phyloP scores from a whole-genome alignment of 129 eudicot genomes.

The Helichrysum umbraculigerum region DNA sequence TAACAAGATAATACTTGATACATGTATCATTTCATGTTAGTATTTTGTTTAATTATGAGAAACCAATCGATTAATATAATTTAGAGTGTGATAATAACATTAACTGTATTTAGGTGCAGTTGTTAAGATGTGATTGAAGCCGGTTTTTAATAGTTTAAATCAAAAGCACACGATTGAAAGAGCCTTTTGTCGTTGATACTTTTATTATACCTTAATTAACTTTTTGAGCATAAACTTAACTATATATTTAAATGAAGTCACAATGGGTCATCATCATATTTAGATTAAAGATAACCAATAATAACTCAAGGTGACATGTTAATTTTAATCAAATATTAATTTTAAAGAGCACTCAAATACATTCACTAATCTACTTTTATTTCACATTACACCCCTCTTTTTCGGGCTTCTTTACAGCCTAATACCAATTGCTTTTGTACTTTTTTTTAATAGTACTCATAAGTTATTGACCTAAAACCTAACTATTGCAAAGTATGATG shows the following conservation, averaged over 20 bases:
- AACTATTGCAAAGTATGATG: too few species aligned
- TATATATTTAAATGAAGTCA: slow-evolving; percentile 16
- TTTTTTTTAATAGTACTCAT: not conserved
- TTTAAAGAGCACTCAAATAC: slow-evolving; percentile 33
- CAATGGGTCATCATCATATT: slow-evolving; percentile 39
- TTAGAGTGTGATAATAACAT: too few species aligned
- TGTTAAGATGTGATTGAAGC: not conserved
- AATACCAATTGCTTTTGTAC: slow-evolving; percentile 15
- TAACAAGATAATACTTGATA: too few species aligned
- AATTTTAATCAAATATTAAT: not conserved
- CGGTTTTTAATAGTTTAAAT: not conserved
- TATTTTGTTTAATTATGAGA: too few species aligned
- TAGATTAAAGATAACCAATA: slow-evolving; percentile 39
- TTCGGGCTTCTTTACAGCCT: slow-evolving; percentile 38
- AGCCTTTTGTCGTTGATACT: not conserved
- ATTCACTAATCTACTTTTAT: slow-evolving; percentile 33
- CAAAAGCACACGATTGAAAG: not conserved
- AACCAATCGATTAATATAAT: too few species aligned
- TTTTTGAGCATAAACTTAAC: not conserved
- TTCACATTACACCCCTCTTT: slow-evolving; percentile 33
- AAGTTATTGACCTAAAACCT: too few species aligned
- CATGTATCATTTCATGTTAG: too few species aligned
- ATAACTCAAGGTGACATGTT: slow-evolving; percentile 34
- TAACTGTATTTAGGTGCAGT: too few species aligned
- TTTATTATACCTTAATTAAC: not conserved